These are phyloP conservation scores for Botryotinia calthae DNA, from an alignment of 2,329 filamentous ascomycete species.

Conservation along the genomic window DNA sequence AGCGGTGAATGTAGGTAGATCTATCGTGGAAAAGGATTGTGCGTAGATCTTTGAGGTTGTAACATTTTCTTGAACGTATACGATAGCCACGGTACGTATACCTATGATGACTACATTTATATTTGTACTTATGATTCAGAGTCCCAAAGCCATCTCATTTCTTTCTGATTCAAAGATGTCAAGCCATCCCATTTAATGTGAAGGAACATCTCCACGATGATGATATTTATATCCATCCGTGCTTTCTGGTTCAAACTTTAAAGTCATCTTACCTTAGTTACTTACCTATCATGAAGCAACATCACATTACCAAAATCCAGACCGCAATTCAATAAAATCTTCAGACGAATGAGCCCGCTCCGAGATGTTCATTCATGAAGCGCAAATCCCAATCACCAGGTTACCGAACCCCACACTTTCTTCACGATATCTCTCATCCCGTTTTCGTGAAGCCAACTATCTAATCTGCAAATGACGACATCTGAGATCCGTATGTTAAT, in stretches of 20 bases:
- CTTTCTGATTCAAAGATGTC: background rate
- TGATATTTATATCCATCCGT: background rate
- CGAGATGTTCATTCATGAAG: background rate
- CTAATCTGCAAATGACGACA: background rate
- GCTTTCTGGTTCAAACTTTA: background rate
- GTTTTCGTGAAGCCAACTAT: conserved; percentile 9
- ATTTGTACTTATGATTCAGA: background rate
- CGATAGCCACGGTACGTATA: background rate
- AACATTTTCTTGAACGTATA: background rate
- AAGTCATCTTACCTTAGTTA: background rate
- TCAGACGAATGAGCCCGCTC: conserved; percentile 5
- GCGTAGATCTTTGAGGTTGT: background rate
- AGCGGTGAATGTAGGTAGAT: background rate
- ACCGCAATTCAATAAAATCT: background rate
- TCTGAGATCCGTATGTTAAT: background rate
- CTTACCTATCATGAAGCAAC: background rate
- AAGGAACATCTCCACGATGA: background rate
- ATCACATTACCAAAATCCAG: conserved; percentile 6
- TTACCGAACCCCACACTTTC: background rate
- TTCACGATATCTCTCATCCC: conserved; percentile 2
- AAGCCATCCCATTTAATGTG: background rate
- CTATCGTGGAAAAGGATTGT: background rate
- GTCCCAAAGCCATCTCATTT: background rate
- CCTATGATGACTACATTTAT: background rate
- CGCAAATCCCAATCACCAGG: conserved; percentile 13